Conservation (phyloP, 306 rosid species). For the Vigna hirtella region DNA sequence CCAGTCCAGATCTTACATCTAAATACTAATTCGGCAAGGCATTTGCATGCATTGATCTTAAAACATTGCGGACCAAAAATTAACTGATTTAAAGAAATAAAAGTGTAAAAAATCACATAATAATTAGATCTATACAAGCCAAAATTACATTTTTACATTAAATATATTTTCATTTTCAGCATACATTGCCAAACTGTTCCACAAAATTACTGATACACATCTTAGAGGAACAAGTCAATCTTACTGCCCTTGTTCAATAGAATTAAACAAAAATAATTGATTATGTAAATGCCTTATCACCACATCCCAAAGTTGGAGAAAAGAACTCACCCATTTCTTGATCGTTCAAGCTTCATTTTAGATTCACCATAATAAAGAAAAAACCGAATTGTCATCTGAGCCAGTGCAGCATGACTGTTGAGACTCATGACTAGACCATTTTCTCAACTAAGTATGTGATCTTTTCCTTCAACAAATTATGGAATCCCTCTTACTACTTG, state of each 20-base stretch:
- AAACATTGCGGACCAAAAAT: background rate
- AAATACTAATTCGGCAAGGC: background rate
- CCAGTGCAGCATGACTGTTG: background rate
- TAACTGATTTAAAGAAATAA: background rate
- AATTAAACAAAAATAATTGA: constrained; percentile 8
- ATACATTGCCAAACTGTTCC: constrained; percentile 11
- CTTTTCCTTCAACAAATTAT: constrained; percentile 41
- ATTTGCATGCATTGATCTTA: background rate
- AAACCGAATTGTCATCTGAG: constrained; percentile 14
- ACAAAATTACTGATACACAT: constrained; percentile 23
- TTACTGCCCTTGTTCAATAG: constrained; percentile 25
- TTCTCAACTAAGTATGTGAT: constrained; percentile 45
- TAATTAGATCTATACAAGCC: constrained; percentile 25
- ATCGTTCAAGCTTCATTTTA: constrained; percentile 31
- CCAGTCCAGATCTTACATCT: too few species aligned
- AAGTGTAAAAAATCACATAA: constrained; percentile 5
- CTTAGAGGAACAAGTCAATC: constrained; percentile 35
- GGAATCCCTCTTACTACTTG: constrained; percentile 61
- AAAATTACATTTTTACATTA: constrained; percentile 29
- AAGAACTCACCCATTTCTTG: constrained; percentile 32
- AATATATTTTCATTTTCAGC: constrained; percentile 26
- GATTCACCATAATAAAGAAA: constrained; percentile 1
- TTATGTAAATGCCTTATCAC: constrained; percentile 22
- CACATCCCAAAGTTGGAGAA: constrained; percentile 11
- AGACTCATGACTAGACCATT: constrained; percentile 14